Evolutionary conservation across 1,139 yeast species (phyloP), one percentile per base, ranked within the genome.

Genomic region (Candida anutae): DNA sequence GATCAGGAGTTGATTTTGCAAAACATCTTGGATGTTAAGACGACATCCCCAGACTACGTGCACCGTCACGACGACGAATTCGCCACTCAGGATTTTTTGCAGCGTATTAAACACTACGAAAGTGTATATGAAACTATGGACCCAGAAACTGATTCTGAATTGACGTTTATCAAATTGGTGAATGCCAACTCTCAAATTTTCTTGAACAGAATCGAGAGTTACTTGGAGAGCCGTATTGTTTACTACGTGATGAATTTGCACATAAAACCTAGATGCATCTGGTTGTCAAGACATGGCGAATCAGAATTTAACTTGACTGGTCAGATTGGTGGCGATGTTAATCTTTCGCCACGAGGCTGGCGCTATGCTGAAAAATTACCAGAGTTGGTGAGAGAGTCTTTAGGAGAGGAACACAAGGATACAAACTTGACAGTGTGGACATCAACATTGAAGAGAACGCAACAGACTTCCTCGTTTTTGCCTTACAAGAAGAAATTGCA

Each of bases 231-330:
- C 36, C 74, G 97, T 40, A 88, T 90, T 38, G 97, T 88, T 13
- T 90, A 88, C 56, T 90, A 87, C 50, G 85, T 90, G 26, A 88
- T 90, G 95, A 90, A 90, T 47, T 63, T 90, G 43, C 96, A 88
- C 54, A 84, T 87, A 40, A 84, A 84, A 50, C 95, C 95, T 19
- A 71, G 97, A 42, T 72, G 80, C 38, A 87, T 90, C 37, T 90
- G 94, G 88, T 66, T 90, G 30, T 83, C 95, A 27, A 73, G 98
- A 42, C 98, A 90, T 46, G 98, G 98, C 19, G 98, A 90, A 58
- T 81, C 94, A 2, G 79, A 77, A 50, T 90, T 79, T 60, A 90
- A 90, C 52, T 68, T 90, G 39, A 87, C 90, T 27, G 96, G 96
- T 19, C 87, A 87, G 55, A 81, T 90, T 38, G 98, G 98, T 16